Conservation (phyloP, 2,329 filamentous ascomycete genomes). For the Trichoderma arundinaceum region DNA sequence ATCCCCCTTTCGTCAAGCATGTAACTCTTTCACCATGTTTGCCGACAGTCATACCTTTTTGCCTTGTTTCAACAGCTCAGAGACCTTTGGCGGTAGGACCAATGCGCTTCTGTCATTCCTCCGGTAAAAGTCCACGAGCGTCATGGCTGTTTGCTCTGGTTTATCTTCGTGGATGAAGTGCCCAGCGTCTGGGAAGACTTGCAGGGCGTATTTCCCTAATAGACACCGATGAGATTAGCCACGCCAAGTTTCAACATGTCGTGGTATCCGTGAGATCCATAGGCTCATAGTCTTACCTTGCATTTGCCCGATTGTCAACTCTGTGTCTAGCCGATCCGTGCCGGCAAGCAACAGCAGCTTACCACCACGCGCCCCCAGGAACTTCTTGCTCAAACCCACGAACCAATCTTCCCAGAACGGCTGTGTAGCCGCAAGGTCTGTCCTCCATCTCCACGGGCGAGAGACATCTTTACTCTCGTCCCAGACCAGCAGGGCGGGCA, state of each 20-base stretch:
- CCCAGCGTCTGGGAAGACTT: slow-evolving; percentile 92
- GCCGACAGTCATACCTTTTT: slow-evolving; percentile 56
- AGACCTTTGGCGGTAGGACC: slow-evolving; percentile 90
- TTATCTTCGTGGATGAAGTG: slow-evolving; percentile 98
- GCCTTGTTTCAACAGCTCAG: slow-evolving; percentile 69
- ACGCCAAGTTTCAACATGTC: background rate
- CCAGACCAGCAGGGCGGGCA: slow-evolving; percentile 75
- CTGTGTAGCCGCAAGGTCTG: slow-evolving; percentile 81
- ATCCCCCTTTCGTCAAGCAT: background rate
- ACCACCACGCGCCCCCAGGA: slow-evolving; percentile 78
- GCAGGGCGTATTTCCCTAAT: slow-evolving; percentile 87
- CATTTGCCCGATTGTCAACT: slow-evolving; percentile 96
- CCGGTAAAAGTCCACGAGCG: slow-evolving; percentile 88
- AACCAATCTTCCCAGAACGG: slow-evolving; percentile 97
- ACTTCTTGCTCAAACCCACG: slow-evolving; percentile 83
- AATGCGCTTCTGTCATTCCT: slow-evolving; percentile 86
- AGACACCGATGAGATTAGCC: background rate
- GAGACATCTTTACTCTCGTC: slow-evolving; percentile 46
- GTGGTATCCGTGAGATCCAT: slow-evolving; percentile 26
- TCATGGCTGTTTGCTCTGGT: slow-evolving; percentile 84
- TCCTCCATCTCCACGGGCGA: slow-evolving; percentile 80
- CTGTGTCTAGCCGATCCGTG: slow-evolving; percentile 87
- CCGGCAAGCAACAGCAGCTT: slow-evolving; percentile 86
- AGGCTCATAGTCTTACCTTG: slow-evolving; percentile 64
- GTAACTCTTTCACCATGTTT: background rate